These are phyloP conservation scores for Rhodotorula sp. DNA, from an alignment of 1,284 basidiomycete genomes.

Conservation along the genomic window DNA sequence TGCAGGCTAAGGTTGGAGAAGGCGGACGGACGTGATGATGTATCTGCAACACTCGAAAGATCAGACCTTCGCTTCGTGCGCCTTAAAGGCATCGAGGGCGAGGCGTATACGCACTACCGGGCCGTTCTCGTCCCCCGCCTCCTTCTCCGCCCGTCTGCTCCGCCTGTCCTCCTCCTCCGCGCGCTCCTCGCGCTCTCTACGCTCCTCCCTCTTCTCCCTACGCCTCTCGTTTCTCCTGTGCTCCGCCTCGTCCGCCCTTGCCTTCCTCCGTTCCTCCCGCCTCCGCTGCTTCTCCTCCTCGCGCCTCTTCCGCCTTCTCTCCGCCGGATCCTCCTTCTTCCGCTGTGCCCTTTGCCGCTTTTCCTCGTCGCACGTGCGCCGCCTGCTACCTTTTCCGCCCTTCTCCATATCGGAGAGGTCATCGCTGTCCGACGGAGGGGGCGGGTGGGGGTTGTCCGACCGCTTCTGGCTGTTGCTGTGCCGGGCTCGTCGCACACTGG, in stretches of 20 bases:
- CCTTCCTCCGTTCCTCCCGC: neutral
- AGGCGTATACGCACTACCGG: no score
- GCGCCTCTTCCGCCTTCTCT: neutral
- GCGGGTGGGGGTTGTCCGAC: neutral
- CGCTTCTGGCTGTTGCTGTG: neutral
- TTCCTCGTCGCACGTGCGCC: no score
- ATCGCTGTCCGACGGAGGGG: neutral
- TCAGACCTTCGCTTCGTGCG: no score
- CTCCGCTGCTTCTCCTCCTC: neutral
- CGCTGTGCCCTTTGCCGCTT: neutral
- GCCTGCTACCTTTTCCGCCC: neutral
- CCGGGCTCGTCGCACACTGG: no score
- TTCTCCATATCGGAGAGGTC: constrained; percentile 9
- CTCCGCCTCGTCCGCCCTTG: neutral
- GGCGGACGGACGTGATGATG: neutral
- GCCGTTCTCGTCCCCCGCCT: neutral
- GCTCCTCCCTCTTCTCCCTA: neutral
- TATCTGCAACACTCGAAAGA: no score
- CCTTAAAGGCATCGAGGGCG: no score
- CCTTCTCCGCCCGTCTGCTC: neutral
- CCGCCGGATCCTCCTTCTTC: neutral
- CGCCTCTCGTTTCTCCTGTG: neutral
- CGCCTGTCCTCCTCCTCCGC: neutral
- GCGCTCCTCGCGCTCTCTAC: neutral
- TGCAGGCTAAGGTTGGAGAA: neutral